Evolutionary conservation across 2,329 filamentous ascomycete species (phyloP).

Genomic region (Colletotrichum spinosum): DNA sequence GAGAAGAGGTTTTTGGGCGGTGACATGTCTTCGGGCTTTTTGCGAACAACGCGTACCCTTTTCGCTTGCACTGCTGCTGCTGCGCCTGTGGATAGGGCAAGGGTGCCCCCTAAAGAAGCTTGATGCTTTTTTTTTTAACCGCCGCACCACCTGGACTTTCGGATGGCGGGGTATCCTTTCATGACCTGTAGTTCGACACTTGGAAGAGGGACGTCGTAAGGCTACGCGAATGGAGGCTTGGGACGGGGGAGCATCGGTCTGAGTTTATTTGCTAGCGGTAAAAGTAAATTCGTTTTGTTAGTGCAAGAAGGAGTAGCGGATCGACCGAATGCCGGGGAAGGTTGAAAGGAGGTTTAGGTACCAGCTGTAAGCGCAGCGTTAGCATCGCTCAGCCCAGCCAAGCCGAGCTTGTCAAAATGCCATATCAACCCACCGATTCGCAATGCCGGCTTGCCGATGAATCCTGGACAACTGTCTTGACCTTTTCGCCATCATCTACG

Average conservation of each 20-base stretch:
- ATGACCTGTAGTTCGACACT: slow-evolving; percentile 26
- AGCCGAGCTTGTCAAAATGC: slow-evolving; percentile 27
- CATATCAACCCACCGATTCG: slow-evolving; percentile 27
- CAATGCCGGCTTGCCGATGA: slow-evolving; percentile 26
- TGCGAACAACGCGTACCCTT: slow-evolving; percentile 18
- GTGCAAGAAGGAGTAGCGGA: slow-evolving; percentile 2
- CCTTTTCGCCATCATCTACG: slow-evolving; percentile 30
- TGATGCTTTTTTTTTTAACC: slow-evolving; percentile 33
- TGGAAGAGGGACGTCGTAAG: slow-evolving; percentile 25
- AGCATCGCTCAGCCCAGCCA: slow-evolving; percentile 23
- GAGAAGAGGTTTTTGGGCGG: neutral
- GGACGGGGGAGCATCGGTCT: neutral
- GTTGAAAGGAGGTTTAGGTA: slow-evolving; percentile 26
- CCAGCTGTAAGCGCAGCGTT: slow-evolving; percentile 10
- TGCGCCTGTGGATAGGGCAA: slow-evolving; percentile 16
- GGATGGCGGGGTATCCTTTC: slow-evolving; percentile 11
- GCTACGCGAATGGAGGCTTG: slow-evolving; percentile 27
- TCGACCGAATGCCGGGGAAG: neutral
- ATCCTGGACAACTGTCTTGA: slow-evolving; percentile 22
- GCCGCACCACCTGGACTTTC: slow-evolving; percentile 23
- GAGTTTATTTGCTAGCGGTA: too few relatives aligned
- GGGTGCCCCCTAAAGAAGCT: slow-evolving; percentile 21
- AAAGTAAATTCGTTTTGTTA: too few relatives aligned
- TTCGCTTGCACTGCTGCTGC: slow-evolving; percentile 12
- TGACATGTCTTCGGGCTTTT: slow-evolving; percentile 9